phyloP scores from a whole-genome alignment of 164 flowering plant species.

The Nymphaea thermarum region DNA sequence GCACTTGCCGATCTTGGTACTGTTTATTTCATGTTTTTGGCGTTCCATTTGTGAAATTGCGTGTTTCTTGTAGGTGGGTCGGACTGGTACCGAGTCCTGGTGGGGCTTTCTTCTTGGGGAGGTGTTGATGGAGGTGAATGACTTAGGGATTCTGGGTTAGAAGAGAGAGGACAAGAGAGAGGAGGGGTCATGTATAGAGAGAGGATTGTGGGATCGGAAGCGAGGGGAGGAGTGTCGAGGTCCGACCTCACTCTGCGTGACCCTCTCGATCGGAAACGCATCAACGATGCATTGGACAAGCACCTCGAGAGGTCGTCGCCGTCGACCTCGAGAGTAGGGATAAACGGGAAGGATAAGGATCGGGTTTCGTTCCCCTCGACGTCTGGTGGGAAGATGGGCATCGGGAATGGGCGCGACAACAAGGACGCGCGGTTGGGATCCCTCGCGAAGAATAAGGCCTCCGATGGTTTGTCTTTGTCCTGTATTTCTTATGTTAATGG shows the following conservation, averaged over 20 bases:
- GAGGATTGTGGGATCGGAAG: constrained; percentile 18
- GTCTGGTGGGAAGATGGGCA: constrained; percentile 3
- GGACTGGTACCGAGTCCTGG: neutral
- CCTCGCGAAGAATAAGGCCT: constrained; percentile 28
- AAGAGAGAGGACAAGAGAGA: constrained; percentile 3
- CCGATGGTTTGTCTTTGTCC: constrained; percentile 25
- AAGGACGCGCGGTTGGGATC: constrained; percentile 26
- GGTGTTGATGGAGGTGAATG: neutral
- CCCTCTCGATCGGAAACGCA: constrained; percentile 54
- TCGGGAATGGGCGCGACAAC: constrained; percentile 25
- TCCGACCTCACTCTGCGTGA: constrained; percentile 6
- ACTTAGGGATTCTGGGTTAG: neutral
- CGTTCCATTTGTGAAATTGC: neutral
- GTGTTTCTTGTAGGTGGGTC: neutral
- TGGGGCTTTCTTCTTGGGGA: neutral
- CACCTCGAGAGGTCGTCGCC: constrained; percentile 68
- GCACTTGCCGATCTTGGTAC: neutral
- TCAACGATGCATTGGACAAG: constrained; percentile 63
- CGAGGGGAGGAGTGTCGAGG: constrained; percentile 25
- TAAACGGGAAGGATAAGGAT: constrained; percentile 36
- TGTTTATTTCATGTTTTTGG: neutral
- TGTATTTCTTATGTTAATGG: too few relatives aligned
- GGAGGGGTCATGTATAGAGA: constrained; percentile 32
- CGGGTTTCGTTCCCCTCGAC: constrained; percentile 24
- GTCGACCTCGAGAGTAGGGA: constrained; percentile 40